phyloP scores from a whole-genome alignment of 108 stramenopile genomes.

The Asterionellopsis glacialis region DNA sequence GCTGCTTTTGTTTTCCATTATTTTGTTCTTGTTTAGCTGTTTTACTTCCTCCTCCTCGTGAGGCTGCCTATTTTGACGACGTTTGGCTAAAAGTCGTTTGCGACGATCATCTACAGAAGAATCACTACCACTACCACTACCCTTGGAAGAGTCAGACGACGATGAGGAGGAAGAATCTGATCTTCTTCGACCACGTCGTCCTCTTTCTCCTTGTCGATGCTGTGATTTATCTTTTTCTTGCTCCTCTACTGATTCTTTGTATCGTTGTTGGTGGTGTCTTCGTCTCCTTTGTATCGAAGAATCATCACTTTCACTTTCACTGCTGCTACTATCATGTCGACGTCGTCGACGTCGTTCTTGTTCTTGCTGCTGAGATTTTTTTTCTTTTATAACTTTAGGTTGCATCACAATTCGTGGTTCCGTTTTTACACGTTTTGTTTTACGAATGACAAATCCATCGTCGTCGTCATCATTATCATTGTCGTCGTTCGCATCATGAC shows the following conservation, averaged over 20 bases:
- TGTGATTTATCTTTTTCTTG: not conserved
- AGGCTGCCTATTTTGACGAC: conserved; percentile 6
- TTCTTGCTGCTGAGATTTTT: not conserved
- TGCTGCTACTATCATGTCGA: conserved; percentile 12
- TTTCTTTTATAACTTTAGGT: not conserved
- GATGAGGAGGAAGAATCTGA: conserved; percentile 29
- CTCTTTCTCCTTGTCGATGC: not conserved
- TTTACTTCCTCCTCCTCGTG: conserved; percentile 8
- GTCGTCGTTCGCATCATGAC: not conserved
- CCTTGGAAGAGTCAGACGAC: conserved; percentile 14
- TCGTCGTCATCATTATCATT: not conserved
- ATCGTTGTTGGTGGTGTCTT: conserved; percentile 3
- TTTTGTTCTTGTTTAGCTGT: not conserved
- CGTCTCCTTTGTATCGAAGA: conserved; percentile 13
- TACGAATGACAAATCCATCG: not conserved
- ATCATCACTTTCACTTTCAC: conserved; percentile 10
- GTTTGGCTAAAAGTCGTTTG: conserved; percentile 14
- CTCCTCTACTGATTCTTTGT: not conserved
- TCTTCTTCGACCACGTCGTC: conserved; percentile 22
- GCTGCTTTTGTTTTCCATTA: no score
- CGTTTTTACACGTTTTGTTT: not conserved
- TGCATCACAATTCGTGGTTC: conserved; percentile 4
- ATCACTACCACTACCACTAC: conserved; percentile 25
- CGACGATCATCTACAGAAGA: conserved; percentile 15
- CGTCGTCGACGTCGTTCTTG: not conserved